Percentiles rank a stretch among this genome's conserved stretches.
Evolutionary conservation across 2,329 filamentous ascomycete species (phyloP).

Genomic region (Talaromyces sp.): DNA sequence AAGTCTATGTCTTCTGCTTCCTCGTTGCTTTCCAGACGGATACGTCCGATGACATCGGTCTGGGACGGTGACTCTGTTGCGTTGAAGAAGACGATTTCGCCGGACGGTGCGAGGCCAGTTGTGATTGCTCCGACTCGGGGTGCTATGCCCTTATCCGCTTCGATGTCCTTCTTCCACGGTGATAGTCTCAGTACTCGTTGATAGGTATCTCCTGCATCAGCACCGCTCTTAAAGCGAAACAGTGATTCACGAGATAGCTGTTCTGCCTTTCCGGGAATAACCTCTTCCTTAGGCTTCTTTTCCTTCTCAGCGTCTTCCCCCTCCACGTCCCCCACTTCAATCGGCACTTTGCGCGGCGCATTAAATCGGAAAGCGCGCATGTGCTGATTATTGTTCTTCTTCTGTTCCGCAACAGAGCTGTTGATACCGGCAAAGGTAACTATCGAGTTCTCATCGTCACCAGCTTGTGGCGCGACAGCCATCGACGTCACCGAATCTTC

Average conservation of each 20-base stretch:
- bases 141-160: constrained; percentile 38
- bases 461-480: constrained; percentile 65
- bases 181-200: constrained; percentile 62
- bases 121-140: constrained; percentile 75
- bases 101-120: constrained; percentile 73
- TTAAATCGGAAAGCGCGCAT: constrained; percentile 73
- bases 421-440: constrained; percentile 79
- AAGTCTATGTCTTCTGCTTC: constrained; percentile 56
- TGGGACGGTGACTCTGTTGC: constrained; percentile 58
- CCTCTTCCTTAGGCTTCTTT: constrained; percentile 22
- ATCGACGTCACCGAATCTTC: constrained; percentile 90
- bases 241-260: constrained; percentile 55
- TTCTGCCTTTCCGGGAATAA: constrained; percentile 40
- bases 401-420: constrained; percentile 71
- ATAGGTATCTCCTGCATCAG: constrained; percentile 55
- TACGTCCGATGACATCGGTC: constrained; percentile 57
- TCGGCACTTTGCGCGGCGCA: constrained; percentile 46
- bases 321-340: constrained; percentile 15
- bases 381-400: constrained; percentile 79
- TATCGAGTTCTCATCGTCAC: constrained; percentile 47
- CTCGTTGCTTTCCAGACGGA: constrained; percentile 53
- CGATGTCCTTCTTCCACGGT: constrained; percentile 43
- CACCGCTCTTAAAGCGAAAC: constrained; percentile 47
- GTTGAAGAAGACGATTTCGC: constrained; percentile 81
- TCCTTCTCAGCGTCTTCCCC: constrained; percentile 17